phyloP scores from a whole-genome alignment of 768 basidiomycete genomes.

The Clathrus columnatus region DNA sequence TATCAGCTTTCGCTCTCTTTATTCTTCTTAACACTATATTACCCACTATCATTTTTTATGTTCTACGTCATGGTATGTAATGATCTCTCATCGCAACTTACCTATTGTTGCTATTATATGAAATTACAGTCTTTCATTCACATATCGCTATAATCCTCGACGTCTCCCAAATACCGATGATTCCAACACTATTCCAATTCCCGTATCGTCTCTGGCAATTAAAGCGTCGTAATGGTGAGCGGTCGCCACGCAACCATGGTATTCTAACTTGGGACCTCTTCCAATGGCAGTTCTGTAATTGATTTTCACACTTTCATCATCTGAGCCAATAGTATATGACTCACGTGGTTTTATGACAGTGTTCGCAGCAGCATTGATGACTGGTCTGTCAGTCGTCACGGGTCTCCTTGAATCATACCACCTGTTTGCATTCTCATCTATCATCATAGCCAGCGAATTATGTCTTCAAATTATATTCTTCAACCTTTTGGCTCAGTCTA shows the following conservation, averaged over 20 bases:
- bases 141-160: background rate
- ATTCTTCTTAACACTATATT: background rate
- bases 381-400: background rate
- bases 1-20: background rate
- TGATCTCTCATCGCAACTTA: background rate
- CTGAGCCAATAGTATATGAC: background rate
- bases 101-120: background rate
- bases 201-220: background rate
- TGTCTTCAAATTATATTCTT: background rate
- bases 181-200: background rate
- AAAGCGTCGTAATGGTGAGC: background rate
- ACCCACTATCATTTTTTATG: background rate
- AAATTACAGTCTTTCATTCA: background rate
- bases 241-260: background rate
- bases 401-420: background rate
- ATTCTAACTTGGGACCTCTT: background rate
- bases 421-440: background rate
- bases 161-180: background rate
- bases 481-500: background rate
- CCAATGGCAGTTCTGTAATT: constrained; percentile 1
- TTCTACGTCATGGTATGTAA: background rate
- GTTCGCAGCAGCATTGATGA: background rate
- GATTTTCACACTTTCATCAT: background rate
- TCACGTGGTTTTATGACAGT: background rate
- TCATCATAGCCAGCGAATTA: background rate